Base-by-base conservation (phyloP, 1,284 basidiomycete species). In the Trametes polyzona region DNA sequence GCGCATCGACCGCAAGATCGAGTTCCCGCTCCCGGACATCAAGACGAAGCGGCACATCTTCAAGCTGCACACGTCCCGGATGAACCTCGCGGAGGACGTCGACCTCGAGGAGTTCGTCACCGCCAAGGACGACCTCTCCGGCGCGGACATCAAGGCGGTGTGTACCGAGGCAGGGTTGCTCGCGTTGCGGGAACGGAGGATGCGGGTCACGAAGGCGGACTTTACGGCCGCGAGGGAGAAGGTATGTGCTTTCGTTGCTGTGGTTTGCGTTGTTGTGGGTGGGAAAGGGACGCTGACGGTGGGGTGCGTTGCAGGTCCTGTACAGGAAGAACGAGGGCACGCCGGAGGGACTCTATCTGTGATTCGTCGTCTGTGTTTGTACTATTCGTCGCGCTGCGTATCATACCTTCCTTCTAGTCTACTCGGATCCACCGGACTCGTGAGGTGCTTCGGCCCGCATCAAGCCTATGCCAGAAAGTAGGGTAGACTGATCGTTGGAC, bases 1-100 rank as follows among this genome's bases (percentile, higher is more conserved):
- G 50, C 95, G 97, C 70, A 98, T 99, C 65, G 97, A 99, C 71
- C 85, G 97, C 55, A 99, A 99, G 82, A 99, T 99, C 57, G 94
- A 96, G 71, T 93, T 95, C 80, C 95, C 95, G 10, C 76, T 98
- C 32, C 95, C 95, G 21, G 95, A 98, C 69, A 87, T 95, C 61
- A 97, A 96, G 80, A 97, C 95, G 43, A 96, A 97, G 72, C 90
- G 95, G 21, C 96, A 98, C 74, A 99, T 99, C 71, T 99, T 99
- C 88, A 89, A 90, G 88, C 77, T 99, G 65, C 97, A 99, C 74
- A 99, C 97, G 2, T 89, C 93, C 33, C 88, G 96, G 23, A 99
- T 99, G 97, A 97, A 87, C 68, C 78, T 99, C 42, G 80, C 81
- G 53, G 84, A 89, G 47, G 97, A 99, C 68, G 97, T 99, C 37